Percentiles rank a stretch among this genome's conserved stretches.
phyloP scores from a whole-genome alignment of 2,329 filamentous ascomycete species.

The Nemania sp. region DNA sequence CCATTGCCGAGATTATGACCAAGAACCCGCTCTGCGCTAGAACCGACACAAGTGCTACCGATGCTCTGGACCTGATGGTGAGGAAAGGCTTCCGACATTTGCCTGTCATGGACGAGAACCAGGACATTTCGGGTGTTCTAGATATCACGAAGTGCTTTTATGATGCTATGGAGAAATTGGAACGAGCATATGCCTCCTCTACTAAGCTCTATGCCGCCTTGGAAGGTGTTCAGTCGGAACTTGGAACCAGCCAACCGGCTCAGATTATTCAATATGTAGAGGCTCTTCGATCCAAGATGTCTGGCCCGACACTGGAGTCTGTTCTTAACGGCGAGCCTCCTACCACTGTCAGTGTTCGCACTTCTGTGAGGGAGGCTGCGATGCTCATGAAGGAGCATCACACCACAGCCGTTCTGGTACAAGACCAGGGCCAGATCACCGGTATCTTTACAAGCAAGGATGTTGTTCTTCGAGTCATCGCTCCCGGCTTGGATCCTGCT shows the following conservation, averaged over 20 bases:
- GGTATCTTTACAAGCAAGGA: conserved; percentile 99
- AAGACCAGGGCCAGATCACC: conserved; percentile 96
- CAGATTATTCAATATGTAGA: conserved; percentile 99
- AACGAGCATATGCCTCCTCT: conserved; percentile 97
- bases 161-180: conserved; percentile 99
- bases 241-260: conserved; percentile 94
- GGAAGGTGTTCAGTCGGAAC: conserved; percentile 96
- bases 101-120: conserved; percentile 99
- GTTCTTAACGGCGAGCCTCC: conserved; percentile 93
- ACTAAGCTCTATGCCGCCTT: conserved; percentile 96
- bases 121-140: conserved; percentile 96
- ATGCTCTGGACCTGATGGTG: conserved; percentile 97
- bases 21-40: conserved; percentile 98
- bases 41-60: conserved; percentile 97
- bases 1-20: conserved; percentile 99
- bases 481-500: conserved; percentile 90
- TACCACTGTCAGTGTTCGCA: conserved; percentile 93
- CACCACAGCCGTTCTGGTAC: conserved; percentile 94
- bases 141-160: conserved; percentile 99
- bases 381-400: conserved; percentile 98
- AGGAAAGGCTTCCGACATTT: conserved; percentile 97
- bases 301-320: conserved; percentile 93
- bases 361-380: conserved; percentile 95
- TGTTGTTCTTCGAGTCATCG: conserved; percentile 96
- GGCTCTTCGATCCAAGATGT: conserved; percentile 95